Base-by-base conservation (phyloP, 495 filamentous ascomycete genomes). In the Trypethelium eluteriae region DNA sequence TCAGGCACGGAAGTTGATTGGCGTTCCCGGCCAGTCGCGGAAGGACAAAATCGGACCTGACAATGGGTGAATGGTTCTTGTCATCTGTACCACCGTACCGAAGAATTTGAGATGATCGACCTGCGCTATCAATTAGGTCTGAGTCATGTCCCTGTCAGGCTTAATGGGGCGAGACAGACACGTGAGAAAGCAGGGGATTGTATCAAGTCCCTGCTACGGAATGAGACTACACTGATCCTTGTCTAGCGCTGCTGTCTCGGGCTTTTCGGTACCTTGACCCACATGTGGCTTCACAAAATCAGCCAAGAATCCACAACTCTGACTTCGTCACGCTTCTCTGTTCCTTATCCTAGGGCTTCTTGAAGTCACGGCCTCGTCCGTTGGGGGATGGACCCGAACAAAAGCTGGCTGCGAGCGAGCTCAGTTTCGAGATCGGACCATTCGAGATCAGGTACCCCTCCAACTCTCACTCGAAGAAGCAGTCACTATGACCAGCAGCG, bases 401-500 rank as follows among this genome's bases (percentile, higher is more conserved):
- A 32, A 10, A 59, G 53, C 53, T 59, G 53, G 53, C 32, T 59
- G 32, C 53, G 53, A 35, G 32, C 18, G 7, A 59, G 53, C 18
- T 59, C 53, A 35, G 32, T 59, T 18, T 59, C 53, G 7, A 18
- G 53, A 11, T 59, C 53, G 7, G 14, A 53, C 49, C 25, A 5
- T 25, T 53, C 53, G 7, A 11, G 53, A 6, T 59, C 53, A 6
- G 53, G 14, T 14, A 44, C 41, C 14, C 41, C 41, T 44, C 41
- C 53, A 35, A 36, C 53, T 10, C 53, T 32, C 53, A 59, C 32
- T 6, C 36, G 66, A 59, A 63, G 66, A n/a, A 34, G 50, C 41
- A 64, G 63, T 64, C 66, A 68, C 49, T 71, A 66, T 46, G 67
- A 64, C 16, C 38, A 49, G 9, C 69, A 71, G 38, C 69, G 69